Conservation (phyloP, 2,329 filamentous ascomycete genomes). For the Ophiosphaerella narmari region DNA sequence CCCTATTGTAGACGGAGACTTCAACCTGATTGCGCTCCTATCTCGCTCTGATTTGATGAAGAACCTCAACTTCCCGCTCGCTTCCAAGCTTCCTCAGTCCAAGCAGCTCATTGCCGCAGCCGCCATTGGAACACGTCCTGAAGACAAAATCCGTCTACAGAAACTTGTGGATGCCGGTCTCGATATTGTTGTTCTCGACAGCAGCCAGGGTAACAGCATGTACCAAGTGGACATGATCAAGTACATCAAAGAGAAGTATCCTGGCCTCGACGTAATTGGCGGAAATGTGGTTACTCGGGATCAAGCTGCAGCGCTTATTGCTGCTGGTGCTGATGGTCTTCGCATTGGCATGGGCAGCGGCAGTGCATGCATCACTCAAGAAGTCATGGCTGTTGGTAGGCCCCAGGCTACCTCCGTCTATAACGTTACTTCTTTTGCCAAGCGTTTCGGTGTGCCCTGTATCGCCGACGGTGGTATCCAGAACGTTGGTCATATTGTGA, state of each 20-base stretch:
- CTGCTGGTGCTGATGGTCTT: conserved; percentile 91
- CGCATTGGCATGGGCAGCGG: conserved; percentile 99
- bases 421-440: conserved; percentile 86
- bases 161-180: conserved; percentile 92
- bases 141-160: conserved; percentile 85
- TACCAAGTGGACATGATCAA: conserved; percentile 99
- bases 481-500: conserved; percentile 98
- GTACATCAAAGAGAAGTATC: conserved; percentile 87
- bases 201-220: conserved; percentile 96
- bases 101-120: conserved; percentile 97
- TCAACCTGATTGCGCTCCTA: conserved; percentile 67
- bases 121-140: conserved; percentile 90
- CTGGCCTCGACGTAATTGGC: conserved; percentile 88
- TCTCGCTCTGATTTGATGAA: conserved; percentile 87
- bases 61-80: conserved; percentile 95
- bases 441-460: conserved; percentile 92
- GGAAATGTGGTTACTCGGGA: conserved; percentile 98
- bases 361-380: conserved; percentile 97
- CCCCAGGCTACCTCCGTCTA: conserved; percentile 94
- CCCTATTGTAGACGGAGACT: conserved; percentile 81
- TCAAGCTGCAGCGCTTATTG: conserved; percentile 90
- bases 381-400: conserved; percentile 98
- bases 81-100: conserved; percentile 93
- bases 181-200: conserved; percentile 94
- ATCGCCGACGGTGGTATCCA: conserved; percentile 98